phyloP scores from a whole-genome alignment of 2,329 filamentous ascomycete genomes.

The Sarocladium strictum region DNA sequence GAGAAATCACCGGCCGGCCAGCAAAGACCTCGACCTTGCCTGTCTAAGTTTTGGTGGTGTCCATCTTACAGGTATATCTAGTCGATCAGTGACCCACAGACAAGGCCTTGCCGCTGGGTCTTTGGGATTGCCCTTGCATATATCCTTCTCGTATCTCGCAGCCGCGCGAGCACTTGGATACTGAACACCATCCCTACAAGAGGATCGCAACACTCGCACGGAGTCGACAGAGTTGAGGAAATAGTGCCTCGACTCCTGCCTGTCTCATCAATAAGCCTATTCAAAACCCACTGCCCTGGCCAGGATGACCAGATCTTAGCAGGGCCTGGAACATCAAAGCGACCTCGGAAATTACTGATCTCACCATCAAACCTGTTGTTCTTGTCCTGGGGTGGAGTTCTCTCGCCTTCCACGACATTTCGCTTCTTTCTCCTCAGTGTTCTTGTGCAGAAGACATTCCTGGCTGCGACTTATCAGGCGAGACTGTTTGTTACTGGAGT shows the following conservation, averaged over 20 bases:
- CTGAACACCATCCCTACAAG: not conserved
- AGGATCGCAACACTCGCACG: not conserved
- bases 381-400: no score
- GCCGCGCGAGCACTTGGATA: not conserved
- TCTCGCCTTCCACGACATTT: no score
- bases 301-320: no score
- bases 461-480: not conserved
- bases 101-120: not conserved
- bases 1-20: not conserved
- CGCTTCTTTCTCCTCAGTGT: not conserved
- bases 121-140: not conserved
- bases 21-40: slow-evolving; percentile 2
- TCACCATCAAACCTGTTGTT: no score
- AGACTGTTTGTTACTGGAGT: not conserved
- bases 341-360: no score
- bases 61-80: slow-evolving; percentile 5
- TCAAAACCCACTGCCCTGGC: no score
- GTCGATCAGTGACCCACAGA: slow-evolving; percentile 6
- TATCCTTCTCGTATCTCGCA: slow-evolving; percentile 5
- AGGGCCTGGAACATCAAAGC: no score
- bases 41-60: not conserved
- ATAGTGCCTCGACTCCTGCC: not conserved
- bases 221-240: not conserved
- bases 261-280: not conserved
- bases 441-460: no score